Evolutionary conservation across 257 asterid genomes (phyloP), one percentile per base, ranked within the genome.

Genomic region (Thymus quinquecostatus): DNA sequence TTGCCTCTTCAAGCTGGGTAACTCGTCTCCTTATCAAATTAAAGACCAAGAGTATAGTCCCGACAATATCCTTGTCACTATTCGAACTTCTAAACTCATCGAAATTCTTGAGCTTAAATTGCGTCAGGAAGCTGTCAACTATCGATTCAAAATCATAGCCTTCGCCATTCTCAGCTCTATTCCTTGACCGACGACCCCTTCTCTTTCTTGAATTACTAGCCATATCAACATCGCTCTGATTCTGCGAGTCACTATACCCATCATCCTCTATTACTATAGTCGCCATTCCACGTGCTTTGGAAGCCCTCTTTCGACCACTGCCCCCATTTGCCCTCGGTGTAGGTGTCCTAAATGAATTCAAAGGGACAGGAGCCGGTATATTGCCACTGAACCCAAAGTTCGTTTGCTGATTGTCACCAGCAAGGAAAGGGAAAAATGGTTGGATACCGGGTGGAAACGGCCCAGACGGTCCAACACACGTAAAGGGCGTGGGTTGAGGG

Each of bases 391-490:
- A 74, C 62, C 83, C 81, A 64, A 74, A 75, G 65, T 80, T 66
- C 6, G 77, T 75, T 29, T 82, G 85, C 14, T 78, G 85, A 57
- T 86, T 38, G n/a, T 62, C 82, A 34, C 55, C 63, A 10, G 70
- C 77, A 10, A 84, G 63, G 68, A 94, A 89, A 0, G 99, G 99
- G 82, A 83, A 94, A 82, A 94, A 81, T 8, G 99, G 99, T 50
- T 91, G 87, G 63, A 91, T 82, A 7, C 97, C 98, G 3, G 92
- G 77, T 1, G 98, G 98, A 60, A 92, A 92, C 33, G 98, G 98
- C 60, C 97, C 98, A 44, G 83, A 69, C 2, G 96, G 98, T 2
- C 97, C 84, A 44, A 88, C 88, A 77, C 96, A 88, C 7, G 77
- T 86, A 74, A 92, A 92, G 55, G 98, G 92, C 10, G 86, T 68